Evolutionary conservation across 805 yeast genomes (phyloP), one percentile per base, ranked within the genome.

Genomic region (Starmerella roubikii): DNA sequence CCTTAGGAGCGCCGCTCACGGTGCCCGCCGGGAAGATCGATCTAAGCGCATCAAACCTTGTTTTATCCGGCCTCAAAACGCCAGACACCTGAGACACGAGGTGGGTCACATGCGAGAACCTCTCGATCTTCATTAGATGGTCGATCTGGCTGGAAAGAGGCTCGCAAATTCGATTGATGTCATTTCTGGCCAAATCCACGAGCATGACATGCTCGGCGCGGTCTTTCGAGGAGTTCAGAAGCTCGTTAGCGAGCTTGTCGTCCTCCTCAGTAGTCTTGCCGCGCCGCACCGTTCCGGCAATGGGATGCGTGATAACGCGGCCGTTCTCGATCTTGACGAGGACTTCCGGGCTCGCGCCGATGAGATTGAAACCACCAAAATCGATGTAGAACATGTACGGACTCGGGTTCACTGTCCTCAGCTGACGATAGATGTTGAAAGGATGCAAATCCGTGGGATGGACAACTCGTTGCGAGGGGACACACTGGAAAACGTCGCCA

Each of bases 1-100:
- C 93, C 61, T 91, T 91, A 40, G 99, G 99, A 2, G 99, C 97
- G 29, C 99, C 99, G 40, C 93, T 78, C 11, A 88, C 97, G 1
- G 99, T 91, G 32, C 99, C 99, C 1, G 98, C 98, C 17, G 99
- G 99, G 75, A 91, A 91, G 39, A 91, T 83, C 3, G 96, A 85
- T 58, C 98, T 73, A 63, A 91, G 85, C 0, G 98, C 98, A 64
- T 91, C 99, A 55, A 91, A 91, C 48, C 97, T 69, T 11, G 88
- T 77, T 65, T 83, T 78, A 43, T 72, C 96, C 0, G 66, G 61
- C 55, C 99, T 70, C 53, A 91, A 66, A 2, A 78, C 82, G 12
- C 99, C 99, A 45, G 93, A 78, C 17, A 88, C 96, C 60, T 88
- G 93, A 2, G 94, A 80, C 2, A 88, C 95, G 50, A 91, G 67